These are phyloP conservation scores for Coemansia sp. DNA, from an alignment of 192 early-diverging fungal species.

Conservation along the genomic window DNA sequence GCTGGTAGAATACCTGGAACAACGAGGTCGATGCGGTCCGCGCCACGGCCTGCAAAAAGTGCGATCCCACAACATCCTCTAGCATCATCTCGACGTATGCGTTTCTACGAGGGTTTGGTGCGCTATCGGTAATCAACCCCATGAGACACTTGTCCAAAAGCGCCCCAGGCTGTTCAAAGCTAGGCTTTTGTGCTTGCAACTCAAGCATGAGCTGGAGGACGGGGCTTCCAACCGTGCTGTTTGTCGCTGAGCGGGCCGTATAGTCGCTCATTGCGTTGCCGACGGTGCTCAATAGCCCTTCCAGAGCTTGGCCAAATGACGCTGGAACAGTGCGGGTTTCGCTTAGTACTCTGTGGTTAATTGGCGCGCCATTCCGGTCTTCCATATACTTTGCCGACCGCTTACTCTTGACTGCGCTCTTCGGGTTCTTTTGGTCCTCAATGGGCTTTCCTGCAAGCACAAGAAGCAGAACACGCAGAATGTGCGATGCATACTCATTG, in stretches of 20 bases:
- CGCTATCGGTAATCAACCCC: constrained; percentile 55
- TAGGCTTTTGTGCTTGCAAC: constrained; percentile 14
- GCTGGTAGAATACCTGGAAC: constrained; percentile 64
- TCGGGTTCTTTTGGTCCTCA: constrained; percentile 52
- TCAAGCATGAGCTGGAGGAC: constrained; percentile 67
- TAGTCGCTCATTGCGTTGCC: constrained; percentile 56
- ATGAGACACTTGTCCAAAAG: constrained; percentile 60
- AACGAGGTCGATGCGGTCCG: constrained; percentile 54
- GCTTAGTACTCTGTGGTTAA: constrained; percentile 4
- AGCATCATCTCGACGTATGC: constrained; percentile 61
- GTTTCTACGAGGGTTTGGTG: constrained; percentile 49
- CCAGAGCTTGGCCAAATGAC: constrained; percentile 62
- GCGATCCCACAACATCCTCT: constrained; percentile 72
- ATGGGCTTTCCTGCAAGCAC: constrained; percentile 65
- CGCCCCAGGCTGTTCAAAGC: constrained; percentile 30
- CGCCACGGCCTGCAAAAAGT: constrained; percentile 72
- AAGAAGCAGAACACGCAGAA: constrained; percentile 68
- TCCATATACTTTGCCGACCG: constrained; percentile 66
- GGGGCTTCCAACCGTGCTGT: constrained; percentile 73
- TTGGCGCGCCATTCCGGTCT: constrained; percentile 21
- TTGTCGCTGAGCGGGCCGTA: constrained; percentile 57
- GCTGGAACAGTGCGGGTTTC: constrained; percentile 56
- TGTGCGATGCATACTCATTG: constrained; percentile 74
- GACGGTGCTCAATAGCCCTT: constrained; percentile 54
- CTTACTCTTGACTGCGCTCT: constrained; percentile 66